Evolutionary conservation across 2,329 filamentous ascomycete species (phyloP).

Genomic region (Teratosphaeria nubilosa): DNA sequence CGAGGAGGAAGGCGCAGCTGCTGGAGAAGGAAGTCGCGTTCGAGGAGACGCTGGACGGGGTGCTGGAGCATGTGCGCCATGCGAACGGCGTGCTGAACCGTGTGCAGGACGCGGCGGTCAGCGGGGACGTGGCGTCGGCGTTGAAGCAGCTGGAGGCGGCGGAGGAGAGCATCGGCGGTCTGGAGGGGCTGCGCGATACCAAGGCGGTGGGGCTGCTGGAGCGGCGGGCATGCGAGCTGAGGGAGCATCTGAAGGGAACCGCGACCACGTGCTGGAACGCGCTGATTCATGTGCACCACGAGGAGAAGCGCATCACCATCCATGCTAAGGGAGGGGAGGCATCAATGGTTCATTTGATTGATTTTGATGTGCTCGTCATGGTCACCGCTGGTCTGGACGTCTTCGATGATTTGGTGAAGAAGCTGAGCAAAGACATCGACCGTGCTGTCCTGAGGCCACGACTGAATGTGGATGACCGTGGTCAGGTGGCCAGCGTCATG

Average conservation of each 20-base stretch:
- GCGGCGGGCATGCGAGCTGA: conserved; percentile 55
- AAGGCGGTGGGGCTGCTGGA: conserved; percentile 57
- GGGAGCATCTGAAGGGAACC: conserved; percentile 54
- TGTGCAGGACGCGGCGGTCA: conserved; percentile 34
- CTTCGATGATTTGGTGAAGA: conserved; percentile 18
- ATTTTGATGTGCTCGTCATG: conserved; percentile 9
- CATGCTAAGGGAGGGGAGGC: neutral
- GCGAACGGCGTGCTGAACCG: conserved; percentile 41
- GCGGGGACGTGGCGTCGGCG: conserved; percentile 36
- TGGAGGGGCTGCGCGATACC: conserved; percentile 53
- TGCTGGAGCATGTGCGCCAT: conserved; percentile 41
- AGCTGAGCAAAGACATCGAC: conserved; percentile 20
- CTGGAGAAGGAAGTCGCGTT: conserved; percentile 51
- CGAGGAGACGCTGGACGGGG: conserved; percentile 43
- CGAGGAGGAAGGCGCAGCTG: conserved; percentile 43
- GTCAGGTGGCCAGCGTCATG: conserved; percentile 7
- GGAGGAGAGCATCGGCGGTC: conserved; percentile 45
- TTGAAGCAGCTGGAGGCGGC: conserved; percentile 40
- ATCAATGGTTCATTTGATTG: neutral
- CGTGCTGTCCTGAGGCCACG: conserved; percentile 19
- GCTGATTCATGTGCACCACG: conserved; percentile 53
- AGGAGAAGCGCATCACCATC: conserved; percentile 49
- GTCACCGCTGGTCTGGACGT: conserved; percentile 14
- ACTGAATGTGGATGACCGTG: conserved; percentile 11
- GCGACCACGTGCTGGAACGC: conserved; percentile 62